Evolutionary conservation across 495 filamentous ascomycete species (phyloP).

Genomic region (Parachaetomium inaequale): DNA sequence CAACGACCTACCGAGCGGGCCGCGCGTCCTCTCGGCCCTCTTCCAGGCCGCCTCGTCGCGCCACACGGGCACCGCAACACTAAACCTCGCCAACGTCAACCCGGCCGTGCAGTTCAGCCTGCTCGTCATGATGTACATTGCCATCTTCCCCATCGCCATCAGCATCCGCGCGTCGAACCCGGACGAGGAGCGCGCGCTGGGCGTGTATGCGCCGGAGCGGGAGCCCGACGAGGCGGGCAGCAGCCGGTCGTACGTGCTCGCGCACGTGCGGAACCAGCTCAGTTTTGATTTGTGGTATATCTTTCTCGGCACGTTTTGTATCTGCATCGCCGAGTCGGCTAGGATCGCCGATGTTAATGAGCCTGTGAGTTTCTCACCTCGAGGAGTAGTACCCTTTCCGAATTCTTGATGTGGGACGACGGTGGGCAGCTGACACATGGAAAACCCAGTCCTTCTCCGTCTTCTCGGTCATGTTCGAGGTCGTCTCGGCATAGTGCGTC

Average conservation of each 20-base stretch:
- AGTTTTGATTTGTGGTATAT: constrained; percentile 81
- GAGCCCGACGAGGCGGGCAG: constrained; percentile 51
- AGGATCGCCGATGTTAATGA: constrained; percentile 15
- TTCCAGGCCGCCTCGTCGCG: constrained; percentile 81
- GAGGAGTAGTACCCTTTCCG: too few relatives aligned
- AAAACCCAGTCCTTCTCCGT: constrained; percentile 54
- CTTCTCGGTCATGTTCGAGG: constrained; percentile 77
- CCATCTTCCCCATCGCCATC: constrained; percentile 90
- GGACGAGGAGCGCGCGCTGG: constrained; percentile 86
- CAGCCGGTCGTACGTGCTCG: constrained; percentile 73
- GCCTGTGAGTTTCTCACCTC: constrained; percentile 13
- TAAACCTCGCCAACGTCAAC: constrained; percentile 69
- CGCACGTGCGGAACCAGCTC: constrained; percentile 77
- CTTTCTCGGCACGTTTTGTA: constrained; percentile 75
- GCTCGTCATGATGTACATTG: constrained; percentile 97
- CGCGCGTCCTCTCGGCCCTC: constrained; percentile 69
- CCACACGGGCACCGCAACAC: constrained; percentile 75
- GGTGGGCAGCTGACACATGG: neutral
- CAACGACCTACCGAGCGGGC: constrained; percentile 54
- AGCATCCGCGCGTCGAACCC: constrained; percentile 86
- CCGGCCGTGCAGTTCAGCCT: constrained; percentile 87
- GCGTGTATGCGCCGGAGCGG: constrained; percentile 60
- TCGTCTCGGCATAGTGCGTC: constrained; percentile 69
- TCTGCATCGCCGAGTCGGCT: constrained; percentile 71
- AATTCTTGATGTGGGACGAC: too few relatives aligned